Percentiles rank a stretch among this genome's conserved stretches.
phyloP scores from a whole-genome alignment of 768 basidiomycete genomes.

The Phanerochaete carnosa region DNA sequence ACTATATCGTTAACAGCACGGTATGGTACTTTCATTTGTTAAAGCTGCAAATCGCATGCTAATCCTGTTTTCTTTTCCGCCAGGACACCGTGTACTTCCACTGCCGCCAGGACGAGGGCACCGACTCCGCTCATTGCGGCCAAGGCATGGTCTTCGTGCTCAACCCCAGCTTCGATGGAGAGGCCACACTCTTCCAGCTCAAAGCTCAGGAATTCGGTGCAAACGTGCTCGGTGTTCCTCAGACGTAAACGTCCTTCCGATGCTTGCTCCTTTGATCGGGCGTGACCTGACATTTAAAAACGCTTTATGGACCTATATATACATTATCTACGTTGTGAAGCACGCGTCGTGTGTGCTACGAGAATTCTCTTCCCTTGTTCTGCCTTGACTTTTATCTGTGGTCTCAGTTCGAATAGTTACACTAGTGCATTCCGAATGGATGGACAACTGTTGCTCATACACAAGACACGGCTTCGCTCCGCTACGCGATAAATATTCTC shows the following conservation, averaged over 20 bases:
- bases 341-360: background rate
- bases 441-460: no score
- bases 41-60: background rate
- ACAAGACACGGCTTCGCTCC: no score
- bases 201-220: conserved; percentile 48
- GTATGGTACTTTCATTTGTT: background rate
- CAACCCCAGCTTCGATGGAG: conserved; percentile 21
- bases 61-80: background rate
- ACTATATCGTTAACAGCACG: conserved; percentile 23
- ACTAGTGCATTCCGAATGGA: no score
- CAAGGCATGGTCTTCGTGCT: conserved; percentile 29
- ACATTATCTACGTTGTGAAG: no score
- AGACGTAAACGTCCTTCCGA: background rate
- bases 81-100: conserved; percentile 23
- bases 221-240: background rate
- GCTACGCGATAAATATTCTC: no score
- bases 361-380: background rate
- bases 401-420: no score
- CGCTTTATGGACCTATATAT: background rate
- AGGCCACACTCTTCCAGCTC: conserved; percentile 51
- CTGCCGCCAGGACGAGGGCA: conserved; percentile 18
- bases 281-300: background rate
- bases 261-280: background rate
- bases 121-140: conserved; percentile 14
- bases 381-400: background rate